These are phyloP conservation scores for Pseudisothecium myosuroides DNA, from an alignment of 225 moss, liverwort and hornwort species.

Conservation along the genomic window DNA sequence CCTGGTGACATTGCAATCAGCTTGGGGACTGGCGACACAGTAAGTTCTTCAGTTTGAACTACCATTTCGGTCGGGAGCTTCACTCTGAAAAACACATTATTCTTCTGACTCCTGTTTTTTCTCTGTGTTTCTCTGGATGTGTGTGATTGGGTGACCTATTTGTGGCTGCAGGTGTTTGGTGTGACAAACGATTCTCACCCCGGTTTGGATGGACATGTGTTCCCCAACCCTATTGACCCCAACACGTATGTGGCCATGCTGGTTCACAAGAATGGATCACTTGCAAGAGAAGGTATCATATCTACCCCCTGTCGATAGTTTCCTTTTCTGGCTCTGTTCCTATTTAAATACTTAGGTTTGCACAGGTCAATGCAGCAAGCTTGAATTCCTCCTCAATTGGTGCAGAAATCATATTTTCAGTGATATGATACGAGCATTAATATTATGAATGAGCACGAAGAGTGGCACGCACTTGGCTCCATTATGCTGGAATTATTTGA, in stretches of 20 bases:
- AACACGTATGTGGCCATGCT: slow-evolving; percentile 75
- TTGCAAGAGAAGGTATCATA: slow-evolving; percentile 70
- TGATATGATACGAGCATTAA: neutral
- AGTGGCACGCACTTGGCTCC: neutral
- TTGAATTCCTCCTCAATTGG: neutral
- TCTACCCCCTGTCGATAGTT: neutral
- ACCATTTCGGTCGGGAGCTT: neutral
- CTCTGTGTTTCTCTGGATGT: neutral
- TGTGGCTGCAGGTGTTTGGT: slow-evolving; percentile 57
- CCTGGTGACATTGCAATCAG: slow-evolving; percentile 89
- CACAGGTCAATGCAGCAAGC: neutral
- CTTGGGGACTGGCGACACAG: slow-evolving; percentile 86
- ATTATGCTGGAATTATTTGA: neutral
- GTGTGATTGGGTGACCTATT: neutral
- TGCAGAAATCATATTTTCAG: neutral
- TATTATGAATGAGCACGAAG: neutral
- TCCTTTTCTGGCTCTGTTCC: neutral
- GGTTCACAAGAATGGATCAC: slow-evolving; percentile 90
- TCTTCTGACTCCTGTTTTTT: neutral
- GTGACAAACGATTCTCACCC: slow-evolving; percentile 67
- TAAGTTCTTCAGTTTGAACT: slow-evolving; percentile 12
- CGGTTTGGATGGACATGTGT: slow-evolving; percentile 70
- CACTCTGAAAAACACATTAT: neutral
- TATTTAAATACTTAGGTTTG: neutral
- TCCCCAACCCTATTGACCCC: slow-evolving; percentile 86